Base-by-base conservation (phyloP, 164 flowering plant genomes). In the Taxillus chinensis region DNA sequence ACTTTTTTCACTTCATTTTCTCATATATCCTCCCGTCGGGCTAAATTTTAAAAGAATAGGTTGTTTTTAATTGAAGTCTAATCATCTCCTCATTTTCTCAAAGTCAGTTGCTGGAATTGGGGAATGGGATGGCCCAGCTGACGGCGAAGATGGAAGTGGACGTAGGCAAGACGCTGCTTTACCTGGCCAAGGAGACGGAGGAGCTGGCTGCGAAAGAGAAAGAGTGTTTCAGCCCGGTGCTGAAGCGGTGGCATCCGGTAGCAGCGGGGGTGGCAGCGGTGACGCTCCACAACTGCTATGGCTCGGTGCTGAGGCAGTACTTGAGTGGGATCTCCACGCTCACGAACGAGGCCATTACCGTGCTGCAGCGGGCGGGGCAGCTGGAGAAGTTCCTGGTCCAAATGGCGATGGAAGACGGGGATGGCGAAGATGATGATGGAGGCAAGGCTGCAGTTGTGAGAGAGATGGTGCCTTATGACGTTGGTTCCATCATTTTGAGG, bases 391-490 rank as follows among this genome's bases (percentile, higher is more conserved):
- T 70, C 45, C 64, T 95, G 74, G 82, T 91, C 10, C 90, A 91
- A 56, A 80, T 95, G 90, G 93, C 86, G 60, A 90, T 86, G 38
- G 99, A 89, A 65, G 96, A 87, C 59, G 78, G 90, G 16, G 86
- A 55, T 0, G 92, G 87, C 7, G 78, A 88, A 51, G 95, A 87
- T 50, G 97, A 91, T 69, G 97, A 91, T 69, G 93, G 93, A 12
- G 97, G 95, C 27, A 91, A 80, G 62, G 72, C 78, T 0, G 27
- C 27, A 27, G 74, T 89, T 27, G 83, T 89, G 39, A 74, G 87
- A 63, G 93, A 89, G 63, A 89, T 95, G 95, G 77, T 80, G 11
- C 91, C 93, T 0, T 89, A 82, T 50, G 99, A 95, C 49, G 90
- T 87, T 41, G 97, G 91, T 50, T 72, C 90, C 10, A 64, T 82